phyloP scores from a whole-genome alignment of 495 filamentous ascomycete species.

The Aspergillus panamensis region DNA sequence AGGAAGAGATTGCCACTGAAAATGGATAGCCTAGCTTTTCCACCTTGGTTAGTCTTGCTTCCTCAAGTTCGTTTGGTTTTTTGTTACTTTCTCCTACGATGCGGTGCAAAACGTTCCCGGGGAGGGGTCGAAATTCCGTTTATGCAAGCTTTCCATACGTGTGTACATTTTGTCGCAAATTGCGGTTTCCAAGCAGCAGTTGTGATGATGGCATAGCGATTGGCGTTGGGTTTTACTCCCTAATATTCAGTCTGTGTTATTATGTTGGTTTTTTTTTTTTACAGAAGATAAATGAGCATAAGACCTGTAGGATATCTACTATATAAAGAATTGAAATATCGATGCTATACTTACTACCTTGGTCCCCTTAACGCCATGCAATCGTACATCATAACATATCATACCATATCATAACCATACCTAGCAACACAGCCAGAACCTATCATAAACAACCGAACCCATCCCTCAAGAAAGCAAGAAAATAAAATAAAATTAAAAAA shows the following conservation, averaged over 20 bases:
- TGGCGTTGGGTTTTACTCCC: slow-evolving; percentile 29
- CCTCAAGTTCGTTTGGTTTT: not conserved
- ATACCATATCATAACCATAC: not conserved
- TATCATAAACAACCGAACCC: not conserved
- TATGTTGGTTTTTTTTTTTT: not conserved
- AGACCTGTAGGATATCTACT: not conserved
- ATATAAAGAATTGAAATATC: not conserved
- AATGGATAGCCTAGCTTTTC: not conserved
- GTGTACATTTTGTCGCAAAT: slow-evolving; percentile 22
- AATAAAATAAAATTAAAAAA: slow-evolving; percentile 14
- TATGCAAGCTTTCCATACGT: slow-evolving; percentile 6
- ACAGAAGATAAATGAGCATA: slow-evolving; percentile 1
- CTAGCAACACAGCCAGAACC: not conserved
- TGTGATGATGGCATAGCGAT: slow-evolving; percentile 36
- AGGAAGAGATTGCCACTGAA: slow-evolving; percentile 25
- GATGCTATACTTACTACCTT: not conserved
- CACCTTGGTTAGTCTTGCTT: not conserved
- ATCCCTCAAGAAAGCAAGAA: not conserved
- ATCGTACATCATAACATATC: slow-evolving; percentile 4
- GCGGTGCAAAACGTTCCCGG: not conserved
- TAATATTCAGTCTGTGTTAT: slow-evolving; percentile 2
- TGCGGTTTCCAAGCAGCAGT: slow-evolving; percentile 5
- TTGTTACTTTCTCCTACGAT: not conserved
- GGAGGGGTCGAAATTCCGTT: not conserved
- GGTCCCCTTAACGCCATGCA: not conserved